These are phyloP conservation scores for Exophiala sideris DNA, from an alignment of 2,329 filamentous ascomycete genomes.

Conservation along the genomic window DNA sequence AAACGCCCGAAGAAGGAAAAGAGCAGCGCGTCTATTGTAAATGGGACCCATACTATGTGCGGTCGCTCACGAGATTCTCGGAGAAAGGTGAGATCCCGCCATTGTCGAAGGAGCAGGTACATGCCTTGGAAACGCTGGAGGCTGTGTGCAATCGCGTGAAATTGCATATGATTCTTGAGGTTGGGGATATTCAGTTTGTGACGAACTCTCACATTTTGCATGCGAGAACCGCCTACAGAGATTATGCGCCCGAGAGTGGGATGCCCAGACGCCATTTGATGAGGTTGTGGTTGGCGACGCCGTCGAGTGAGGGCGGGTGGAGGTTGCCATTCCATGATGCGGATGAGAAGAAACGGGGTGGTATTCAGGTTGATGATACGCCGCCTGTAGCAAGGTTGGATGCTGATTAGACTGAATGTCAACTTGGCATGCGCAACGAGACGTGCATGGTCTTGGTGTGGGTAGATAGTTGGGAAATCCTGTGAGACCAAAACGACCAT, in stretches of 20 bases:
- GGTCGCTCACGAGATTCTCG: constrained; percentile 70
- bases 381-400: constrained; percentile 71
- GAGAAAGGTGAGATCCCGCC: constrained; percentile 69
- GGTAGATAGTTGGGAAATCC: too few relatives aligned
- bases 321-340: constrained; percentile 77
- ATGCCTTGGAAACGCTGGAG: constrained; percentile 68
- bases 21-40: constrained; percentile 67
- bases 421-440: not conserved
- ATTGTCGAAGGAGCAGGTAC: constrained; percentile 64
- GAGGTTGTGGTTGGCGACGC: constrained; percentile 79
- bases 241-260: constrained; percentile 53
- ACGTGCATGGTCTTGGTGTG: not conserved
- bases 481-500: too few relatives aligned
- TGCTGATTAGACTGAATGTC: constrained; percentile 57
- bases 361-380: constrained; percentile 81
- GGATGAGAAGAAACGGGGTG: constrained; percentile 79
- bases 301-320: constrained; percentile 81
- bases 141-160: constrained; percentile 69
- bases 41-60: constrained; percentile 88
- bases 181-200: constrained; percentile 85
- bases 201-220: constrained; percentile 78
- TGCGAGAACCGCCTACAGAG: constrained; percentile 75
- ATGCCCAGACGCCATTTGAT: constrained; percentile 68
- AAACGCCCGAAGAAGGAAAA: constrained; percentile 49
- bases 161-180: constrained; percentile 80